Conservation (phyloP, 805 yeast genomes). For the Pichia nanzhaoensis region DNA sequence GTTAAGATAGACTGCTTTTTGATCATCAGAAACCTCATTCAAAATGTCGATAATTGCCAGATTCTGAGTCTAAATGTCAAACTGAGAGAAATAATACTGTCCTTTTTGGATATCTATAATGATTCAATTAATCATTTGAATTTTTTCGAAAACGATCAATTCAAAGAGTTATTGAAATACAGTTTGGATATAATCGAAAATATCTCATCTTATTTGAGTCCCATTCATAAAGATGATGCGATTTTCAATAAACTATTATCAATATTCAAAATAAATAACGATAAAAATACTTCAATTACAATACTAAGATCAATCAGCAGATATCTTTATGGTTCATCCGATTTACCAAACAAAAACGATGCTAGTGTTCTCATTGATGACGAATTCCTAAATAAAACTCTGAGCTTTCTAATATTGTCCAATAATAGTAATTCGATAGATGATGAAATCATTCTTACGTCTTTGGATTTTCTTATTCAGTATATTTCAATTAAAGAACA, state of each 20-base stretch:
- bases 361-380: constrained; percentile 44
- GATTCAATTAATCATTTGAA: constrained; percentile 8
- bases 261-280: constrained; percentile 47
- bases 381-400: constrained; percentile 44
- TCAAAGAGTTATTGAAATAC: constrained; percentile 58
- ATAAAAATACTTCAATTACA: constrained; percentile 63
- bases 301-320: constrained; percentile 74
- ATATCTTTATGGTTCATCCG: constrained; percentile 52
- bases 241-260: constrained; percentile 51
- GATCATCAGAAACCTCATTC: constrained; percentile 72
- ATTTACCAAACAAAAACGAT: constrained; percentile 23
- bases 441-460: constrained; percentile 68
- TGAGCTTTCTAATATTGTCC: constrained; percentile 49
- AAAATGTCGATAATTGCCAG: constrained; percentile 79
- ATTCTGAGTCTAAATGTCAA: constrained; percentile 49
- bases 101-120: constrained; percentile 36
- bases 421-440: constrained; percentile 31
- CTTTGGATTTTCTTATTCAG: constrained; percentile 78
- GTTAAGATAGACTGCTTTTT: constrained; percentile 45
- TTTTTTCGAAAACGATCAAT: constrained; percentile 23
- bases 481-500: constrained; percentile 47
- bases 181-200: constrained; percentile 78
- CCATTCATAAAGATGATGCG: constrained; percentile 63
- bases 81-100: constrained; percentile 35
- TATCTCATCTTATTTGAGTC: constrained; percentile 73